Conservation (phyloP, 371 early-diverging fungal genomes). For the Syncephalis plumigaleata region DNA sequence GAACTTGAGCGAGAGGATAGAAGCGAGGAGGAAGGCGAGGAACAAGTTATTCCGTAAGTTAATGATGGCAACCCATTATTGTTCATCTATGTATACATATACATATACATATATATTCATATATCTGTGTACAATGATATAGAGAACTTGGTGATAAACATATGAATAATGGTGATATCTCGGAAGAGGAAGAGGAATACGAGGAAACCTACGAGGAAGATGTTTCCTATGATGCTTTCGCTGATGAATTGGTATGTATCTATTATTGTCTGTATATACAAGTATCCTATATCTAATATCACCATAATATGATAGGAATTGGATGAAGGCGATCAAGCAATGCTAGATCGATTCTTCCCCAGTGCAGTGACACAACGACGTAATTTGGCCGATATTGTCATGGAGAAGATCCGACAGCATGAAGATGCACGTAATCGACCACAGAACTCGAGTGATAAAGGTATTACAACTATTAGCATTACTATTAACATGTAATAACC, state of each 20-base stretch:
- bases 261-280: background rate
- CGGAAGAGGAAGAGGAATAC: constrained; percentile 18
- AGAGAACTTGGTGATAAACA: constrained; percentile 15
- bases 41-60: constrained; percentile 12
- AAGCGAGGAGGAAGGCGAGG: constrained; percentile 15
- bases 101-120: too few species aligned
- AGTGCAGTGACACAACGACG: constrained; percentile 61
- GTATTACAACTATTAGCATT: background rate
- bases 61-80: constrained; percentile 5
- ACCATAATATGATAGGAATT: constrained; percentile 22
- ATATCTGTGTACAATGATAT: too few species aligned
- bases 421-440: constrained; percentile 10
- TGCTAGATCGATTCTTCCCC: constrained; percentile 78
- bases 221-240: constrained; percentile 12
- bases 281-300: background rate
- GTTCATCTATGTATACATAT: too few species aligned
- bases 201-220: constrained; percentile 38
- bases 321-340: constrained; percentile 52
- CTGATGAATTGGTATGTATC: constrained; percentile 24
- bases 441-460: background rate
- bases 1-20: constrained; percentile 42
- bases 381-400: constrained; percentile 78
- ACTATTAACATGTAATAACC: constrained; percentile 2
- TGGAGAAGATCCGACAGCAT: constrained; percentile 77
- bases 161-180: constrained; percentile 9